Evolutionary conservation across 2,329 filamentous ascomycete genomes (phyloP), one percentile per base, ranked within the genome.

Genomic region (Microcera coccophila): DNA sequence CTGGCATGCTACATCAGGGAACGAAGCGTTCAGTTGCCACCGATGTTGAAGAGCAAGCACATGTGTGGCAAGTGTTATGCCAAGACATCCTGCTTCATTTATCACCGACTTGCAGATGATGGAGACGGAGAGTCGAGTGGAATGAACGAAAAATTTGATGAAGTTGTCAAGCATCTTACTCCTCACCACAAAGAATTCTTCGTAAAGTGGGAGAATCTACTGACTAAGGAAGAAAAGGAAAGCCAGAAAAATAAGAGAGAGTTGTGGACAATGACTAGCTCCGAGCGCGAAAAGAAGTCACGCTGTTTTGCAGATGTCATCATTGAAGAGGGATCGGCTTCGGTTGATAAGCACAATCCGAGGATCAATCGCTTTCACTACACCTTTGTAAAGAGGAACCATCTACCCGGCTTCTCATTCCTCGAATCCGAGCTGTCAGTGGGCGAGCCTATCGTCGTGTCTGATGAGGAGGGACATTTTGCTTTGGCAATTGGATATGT

Each of bases 331-430:
- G 85, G 82, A 3, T 89, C 87, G 5, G 80, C 79, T 17, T 76
- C 75, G 20, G 85, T 91, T 54, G 84, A 90, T 46, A 68, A 73
- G 11, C 74, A 82, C 31, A 83, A 77, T 36, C 76, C 83, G 15
- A 95, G 89, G 67, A 96, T 97, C 70, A 96, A 97, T 62, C 84
- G 90, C 19, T 97, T 85, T 60, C 81, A 79, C 39, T 98, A 98
- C 67, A 86, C 79, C 0, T 89, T 98, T 50, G 62, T 87, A 57
- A 95, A 95, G 61, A 77, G 82, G 42, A 75, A 76, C 18, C 63
- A 75, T 0, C 58, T 69, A 3, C 54, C 80, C 1, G 75, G 74
- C 0, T 90, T 93, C 58, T 95, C 89, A 0, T 98, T 98, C 59
- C 70, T 88, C 1, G 91, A 97, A 57, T 97, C 90, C 2, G 90